Percentiles rank a stretch among this genome's conserved stretches.
Evolutionary conservation across 345 rosid species (phyloP).

Genomic region (Citrus unshiu): DNA sequence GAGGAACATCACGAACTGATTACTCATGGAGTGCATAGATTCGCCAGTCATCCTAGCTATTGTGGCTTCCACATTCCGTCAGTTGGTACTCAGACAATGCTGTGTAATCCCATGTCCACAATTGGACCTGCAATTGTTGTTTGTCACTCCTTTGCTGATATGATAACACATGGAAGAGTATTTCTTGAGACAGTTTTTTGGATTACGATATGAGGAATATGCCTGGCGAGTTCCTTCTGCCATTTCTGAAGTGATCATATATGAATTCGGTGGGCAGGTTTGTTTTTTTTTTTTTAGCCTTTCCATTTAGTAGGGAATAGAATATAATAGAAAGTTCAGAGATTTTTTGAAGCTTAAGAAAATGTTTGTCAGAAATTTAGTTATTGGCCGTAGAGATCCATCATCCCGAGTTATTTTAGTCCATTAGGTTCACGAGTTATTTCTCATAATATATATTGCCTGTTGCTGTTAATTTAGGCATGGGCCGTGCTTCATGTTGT

Average conservation of each 20-base stretch:
- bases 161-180: slow-evolving; percentile 70
- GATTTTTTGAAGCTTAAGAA: neutral
- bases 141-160: slow-evolving; percentile 57
- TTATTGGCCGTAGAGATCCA: neutral
- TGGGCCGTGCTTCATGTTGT: neutral
- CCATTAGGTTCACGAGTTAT: no score
- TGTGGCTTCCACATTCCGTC: slow-evolving; percentile 68
- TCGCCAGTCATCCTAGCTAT: slow-evolving; percentile 69
- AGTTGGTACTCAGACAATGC: slow-evolving; percentile 73
- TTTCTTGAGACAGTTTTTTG: slow-evolving; percentile 66
- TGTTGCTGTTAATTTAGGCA: neutral
- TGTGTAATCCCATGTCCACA: slow-evolving; percentile 62
- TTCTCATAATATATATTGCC: neutral
- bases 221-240: slow-evolving; percentile 53
- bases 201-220: slow-evolving; percentile 48
- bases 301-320: neutral
- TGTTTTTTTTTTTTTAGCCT: neutral
- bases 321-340: neutral
- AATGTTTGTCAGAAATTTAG: neutral
- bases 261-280: neutral
- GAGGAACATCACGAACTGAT: slow-evolving; percentile 61
- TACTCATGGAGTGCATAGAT: slow-evolving; percentile 49
- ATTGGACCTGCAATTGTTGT: slow-evolving; percentile 53
- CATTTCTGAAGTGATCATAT: slow-evolving; percentile 47
- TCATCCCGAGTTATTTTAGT: neutral